Conservation (phyloP, 768 basidiomycete genomes). For the Lactarius tabidus region DNA sequence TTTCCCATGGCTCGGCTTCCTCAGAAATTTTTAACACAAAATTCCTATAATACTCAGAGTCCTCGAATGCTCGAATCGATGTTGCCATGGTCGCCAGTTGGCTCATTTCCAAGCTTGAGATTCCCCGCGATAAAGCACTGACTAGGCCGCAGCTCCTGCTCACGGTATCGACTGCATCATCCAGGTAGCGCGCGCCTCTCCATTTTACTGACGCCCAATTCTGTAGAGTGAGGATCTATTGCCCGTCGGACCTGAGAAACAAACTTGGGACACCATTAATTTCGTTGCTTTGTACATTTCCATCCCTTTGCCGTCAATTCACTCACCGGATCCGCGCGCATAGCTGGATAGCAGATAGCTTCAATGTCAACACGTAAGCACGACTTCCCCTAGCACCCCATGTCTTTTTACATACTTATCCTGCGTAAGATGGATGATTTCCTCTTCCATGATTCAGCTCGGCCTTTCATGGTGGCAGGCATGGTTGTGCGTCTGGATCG, state of each 20-base stretch:
- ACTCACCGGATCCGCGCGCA: conserved; percentile 13
- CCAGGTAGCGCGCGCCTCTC: background rate
- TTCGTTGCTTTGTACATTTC: conserved; percentile 58
- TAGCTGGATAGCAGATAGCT: conserved; percentile 79
- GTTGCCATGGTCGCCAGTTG: conserved; percentile 9
- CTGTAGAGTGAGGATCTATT: conserved; percentile 64
- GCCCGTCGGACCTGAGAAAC: conserved; percentile 59
- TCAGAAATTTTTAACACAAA: background rate
- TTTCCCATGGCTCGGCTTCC: conserved; percentile 7
- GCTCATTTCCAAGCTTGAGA: conserved; percentile 10
- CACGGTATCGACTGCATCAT: conserved; percentile 5
- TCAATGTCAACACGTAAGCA: conserved; percentile 71
- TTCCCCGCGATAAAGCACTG: conserved; percentile 9
- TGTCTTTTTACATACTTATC: background rate
- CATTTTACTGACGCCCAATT: background rate
- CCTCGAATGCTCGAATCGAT: background rate
- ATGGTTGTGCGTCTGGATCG: conserved; percentile 73
- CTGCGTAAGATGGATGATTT: conserved; percentile 65
- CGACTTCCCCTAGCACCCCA: background rate
- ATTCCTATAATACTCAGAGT: background rate
- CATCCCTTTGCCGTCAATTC: conserved; percentile 2
- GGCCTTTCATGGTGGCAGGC: conserved; percentile 83
- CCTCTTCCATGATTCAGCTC: conserved; percentile 66
- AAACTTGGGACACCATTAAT: conserved; percentile 63
- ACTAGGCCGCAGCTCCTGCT: conserved; percentile 7